Evolutionary conservation across 2,329 filamentous ascomycete genomes (phyloP).

Genomic region (Beauveria sp.): DNA sequence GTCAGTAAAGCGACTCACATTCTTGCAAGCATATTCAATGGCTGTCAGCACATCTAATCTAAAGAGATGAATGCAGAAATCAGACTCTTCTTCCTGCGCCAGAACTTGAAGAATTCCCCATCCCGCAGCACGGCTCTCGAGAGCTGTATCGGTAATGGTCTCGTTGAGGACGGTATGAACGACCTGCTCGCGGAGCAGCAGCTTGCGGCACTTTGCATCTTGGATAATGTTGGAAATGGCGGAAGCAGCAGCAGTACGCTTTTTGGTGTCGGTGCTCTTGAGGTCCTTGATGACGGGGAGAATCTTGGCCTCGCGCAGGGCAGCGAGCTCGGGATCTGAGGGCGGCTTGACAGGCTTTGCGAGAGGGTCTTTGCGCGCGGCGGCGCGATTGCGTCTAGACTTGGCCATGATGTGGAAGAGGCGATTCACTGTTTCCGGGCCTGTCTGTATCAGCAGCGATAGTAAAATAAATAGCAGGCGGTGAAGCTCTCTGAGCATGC

Average conservation of each 20-base stretch:
- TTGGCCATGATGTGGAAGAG: conserved; percentile 43
- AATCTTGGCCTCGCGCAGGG: conserved; percentile 55
- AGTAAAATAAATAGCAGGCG: not conserved
- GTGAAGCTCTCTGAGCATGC: not conserved
- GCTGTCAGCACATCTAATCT: conserved; percentile 54
- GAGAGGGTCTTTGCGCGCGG: conserved; percentile 45
- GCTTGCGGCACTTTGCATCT: conserved; percentile 53
- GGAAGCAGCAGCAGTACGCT: conserved; percentile 49
- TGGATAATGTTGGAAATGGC: conserved; percentile 56
- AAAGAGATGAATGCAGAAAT: conserved; percentile 60
- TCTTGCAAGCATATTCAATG: conserved; percentile 46
- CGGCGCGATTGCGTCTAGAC: conserved; percentile 45
- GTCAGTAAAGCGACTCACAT: conserved; percentile 30
- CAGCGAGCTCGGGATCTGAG: conserved; percentile 54
- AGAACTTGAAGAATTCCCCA: conserved; percentile 59
- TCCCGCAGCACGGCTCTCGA: conserved; percentile 58
- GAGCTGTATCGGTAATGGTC: conserved; percentile 53
- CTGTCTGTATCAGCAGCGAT: not conserved
- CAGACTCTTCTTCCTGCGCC: conserved; percentile 54
- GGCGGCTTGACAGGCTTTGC: conserved; percentile 52
- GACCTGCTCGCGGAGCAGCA: conserved; percentile 59
- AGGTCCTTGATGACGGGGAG: conserved; percentile 55
- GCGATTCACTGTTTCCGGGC: not conserved
- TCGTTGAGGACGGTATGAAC: conserved; percentile 56
- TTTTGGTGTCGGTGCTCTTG: conserved; percentile 49